These are phyloP conservation scores for Candida argentea DNA, from an alignment of 805 yeast genomes.

Conservation along the genomic window DNA sequence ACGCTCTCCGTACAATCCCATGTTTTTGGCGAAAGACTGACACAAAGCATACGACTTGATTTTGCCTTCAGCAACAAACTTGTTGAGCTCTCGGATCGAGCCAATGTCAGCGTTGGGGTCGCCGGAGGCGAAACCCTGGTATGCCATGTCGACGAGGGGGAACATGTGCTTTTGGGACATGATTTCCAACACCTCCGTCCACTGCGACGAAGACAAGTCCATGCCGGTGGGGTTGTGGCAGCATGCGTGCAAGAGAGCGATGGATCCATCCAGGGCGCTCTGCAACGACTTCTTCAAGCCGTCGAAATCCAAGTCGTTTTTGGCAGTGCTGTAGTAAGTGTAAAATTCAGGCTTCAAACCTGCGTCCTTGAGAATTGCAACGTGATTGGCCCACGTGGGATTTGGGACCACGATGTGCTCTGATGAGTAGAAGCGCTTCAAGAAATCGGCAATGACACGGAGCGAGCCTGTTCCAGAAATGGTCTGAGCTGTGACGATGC, in stretches of 20 bases:
- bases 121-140: conserved; percentile 92
- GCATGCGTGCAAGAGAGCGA: conserved; percentile 81
- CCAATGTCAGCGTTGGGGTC: conserved; percentile 59
- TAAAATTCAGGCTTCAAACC: conserved; percentile 58
- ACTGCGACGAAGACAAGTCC: conserved; percentile 74
- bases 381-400: conserved; percentile 95
- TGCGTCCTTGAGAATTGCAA: conserved; percentile 64
- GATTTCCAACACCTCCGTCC: conserved; percentile 65
- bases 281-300: conserved; percentile 52
- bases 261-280: conserved; percentile 45
- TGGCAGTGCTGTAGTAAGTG: conserved; percentile 56
- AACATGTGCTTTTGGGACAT: conserved; percentile 48
- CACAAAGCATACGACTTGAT: conserved; percentile 44
- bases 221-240: conserved; percentile 97
- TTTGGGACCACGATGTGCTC: conserved; percentile 62
- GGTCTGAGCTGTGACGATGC: conserved; percentile 80
- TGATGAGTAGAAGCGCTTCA: conserved; percentile 46
- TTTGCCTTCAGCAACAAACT: conserved; percentile 39
- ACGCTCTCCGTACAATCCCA: conserved; percentile 41
- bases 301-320: conserved; percentile 55
- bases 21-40: conserved; percentile 38
- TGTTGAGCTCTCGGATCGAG: conserved; percentile 36
- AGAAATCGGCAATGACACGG: conserved; percentile 73
- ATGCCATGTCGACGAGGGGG: conserved; percentile 88
- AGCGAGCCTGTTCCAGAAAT: conserved; percentile 94